These are phyloP conservation scores for Fraxinus sp. DNA, from an alignment of 305 asterid genomes.

Conservation along the genomic window DNA sequence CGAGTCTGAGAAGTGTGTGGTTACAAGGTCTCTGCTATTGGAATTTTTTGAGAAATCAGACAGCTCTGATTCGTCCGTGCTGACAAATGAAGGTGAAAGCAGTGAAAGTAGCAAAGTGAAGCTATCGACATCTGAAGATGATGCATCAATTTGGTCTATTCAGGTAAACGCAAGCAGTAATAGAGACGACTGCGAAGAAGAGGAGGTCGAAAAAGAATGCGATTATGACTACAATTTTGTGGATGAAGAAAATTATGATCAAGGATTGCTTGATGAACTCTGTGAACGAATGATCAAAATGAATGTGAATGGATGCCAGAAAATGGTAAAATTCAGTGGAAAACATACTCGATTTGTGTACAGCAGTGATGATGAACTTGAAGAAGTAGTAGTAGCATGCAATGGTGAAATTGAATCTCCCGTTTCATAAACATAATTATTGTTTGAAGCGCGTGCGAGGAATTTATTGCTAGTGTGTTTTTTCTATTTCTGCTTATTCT, in stretches of 20 bases:
- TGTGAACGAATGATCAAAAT: conserved; percentile 76
- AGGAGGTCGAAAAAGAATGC: conserved; percentile 4
- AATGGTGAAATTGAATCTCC: not conserved
- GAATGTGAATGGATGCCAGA: conserved; percentile 30
- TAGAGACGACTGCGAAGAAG: conserved; percentile 38
- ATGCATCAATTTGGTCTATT: conserved; percentile 68
- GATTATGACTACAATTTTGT: conserved; percentile 1
- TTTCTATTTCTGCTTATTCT: not conserved
- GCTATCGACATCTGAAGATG: conserved; percentile 38
- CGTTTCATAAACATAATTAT: not conserved
- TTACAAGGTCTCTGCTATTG: conserved; percentile 58
- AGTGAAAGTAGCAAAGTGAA: conserved; percentile 26
- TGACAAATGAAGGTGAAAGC: conserved; percentile 33
- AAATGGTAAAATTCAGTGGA: conserved; percentile 37
- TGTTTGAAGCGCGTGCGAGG: not conserved
- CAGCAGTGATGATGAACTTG: conserved; percentile 65
- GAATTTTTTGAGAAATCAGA: conserved; percentile 76
- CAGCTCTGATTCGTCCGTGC: conserved; percentile 24
- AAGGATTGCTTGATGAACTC: conserved; percentile 44
- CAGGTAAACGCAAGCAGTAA: conserved; percentile 69
- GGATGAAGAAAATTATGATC: conserved; percentile 3
- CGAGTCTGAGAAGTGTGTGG: conserved; percentile 37
- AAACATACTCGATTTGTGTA: conserved; percentile 67
- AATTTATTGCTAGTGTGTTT: not conserved
- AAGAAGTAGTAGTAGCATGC: conserved; percentile 30